Percentiles rank a stretch among this genome's conserved stretches.
Conservation (phyloP, 2,329 filamentous ascomycete genomes). For the Hypoxylon sp. region DNA sequence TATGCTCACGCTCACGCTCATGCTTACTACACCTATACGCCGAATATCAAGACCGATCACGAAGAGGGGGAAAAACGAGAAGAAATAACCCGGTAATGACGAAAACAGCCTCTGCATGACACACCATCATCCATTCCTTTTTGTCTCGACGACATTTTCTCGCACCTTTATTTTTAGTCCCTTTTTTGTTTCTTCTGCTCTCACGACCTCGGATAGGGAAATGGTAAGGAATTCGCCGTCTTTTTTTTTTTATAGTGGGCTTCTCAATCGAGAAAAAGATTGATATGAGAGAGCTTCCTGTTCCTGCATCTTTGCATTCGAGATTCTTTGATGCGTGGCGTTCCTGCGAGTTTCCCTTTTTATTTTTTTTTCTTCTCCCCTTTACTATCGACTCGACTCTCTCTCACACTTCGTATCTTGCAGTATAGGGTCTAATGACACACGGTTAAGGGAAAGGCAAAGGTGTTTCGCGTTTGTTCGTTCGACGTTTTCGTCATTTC, state of each 20-base stretch:
- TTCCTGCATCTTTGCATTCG: slow-evolving; percentile 40
- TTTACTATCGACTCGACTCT: too few species aligned
- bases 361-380: background rate
- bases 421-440: slow-evolving; percentile 42
- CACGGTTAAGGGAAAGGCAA: slow-evolving; percentile 23
- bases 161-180: slow-evolving; percentile 5
- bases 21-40: background rate
- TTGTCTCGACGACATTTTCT: slow-evolving; percentile 20
- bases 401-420: background rate
- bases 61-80: slow-evolving; percentile 15
- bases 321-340: slow-evolving; percentile 42
- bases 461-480: slow-evolving; percentile 19
- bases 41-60: background rate
- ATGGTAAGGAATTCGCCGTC: slow-evolving; percentile 23
- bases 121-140: slow-evolving; percentile 36
- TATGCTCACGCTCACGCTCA: background rate
- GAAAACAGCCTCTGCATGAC: slow-evolving; percentile 49
- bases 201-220: slow-evolving; percentile 33
- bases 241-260: slow-evolving; percentile 9
- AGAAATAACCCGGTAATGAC: slow-evolving; percentile 43
- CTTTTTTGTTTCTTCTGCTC: slow-evolving; percentile 32
- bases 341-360: slow-evolving; percentile 19
- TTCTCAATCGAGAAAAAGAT: slow-evolving; percentile 5
- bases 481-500: slow-evolving; percentile 14
- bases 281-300: slow-evolving; percentile 10